phyloP scores from a whole-genome alignment of 2,329 filamentous ascomycete genomes.

The Pseudogymnoascus sp. region DNA sequence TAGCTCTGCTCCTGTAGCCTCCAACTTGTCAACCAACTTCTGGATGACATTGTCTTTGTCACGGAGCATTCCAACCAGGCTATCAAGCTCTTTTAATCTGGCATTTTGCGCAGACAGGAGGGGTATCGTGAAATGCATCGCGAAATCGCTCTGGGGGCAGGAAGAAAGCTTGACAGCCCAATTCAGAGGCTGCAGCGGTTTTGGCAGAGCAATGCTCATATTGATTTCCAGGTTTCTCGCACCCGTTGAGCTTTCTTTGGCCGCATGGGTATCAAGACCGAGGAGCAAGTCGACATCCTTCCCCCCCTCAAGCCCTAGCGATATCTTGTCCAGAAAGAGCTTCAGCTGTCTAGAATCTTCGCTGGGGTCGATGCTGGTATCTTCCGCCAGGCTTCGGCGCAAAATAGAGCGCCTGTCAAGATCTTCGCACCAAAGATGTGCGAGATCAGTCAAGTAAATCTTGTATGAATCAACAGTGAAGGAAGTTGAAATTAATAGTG shows the following conservation, averaged over 20 bases:
- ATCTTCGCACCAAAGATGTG: slow-evolving; percentile 63
- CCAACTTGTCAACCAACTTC: slow-evolving; percentile 45
- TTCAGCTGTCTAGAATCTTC: slow-evolving; percentile 59
- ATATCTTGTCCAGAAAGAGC: slow-evolving; percentile 58
- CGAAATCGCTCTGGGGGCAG: slow-evolving; percentile 30
- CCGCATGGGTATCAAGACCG: slow-evolving; percentile 29
- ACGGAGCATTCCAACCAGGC: slow-evolving; percentile 36
- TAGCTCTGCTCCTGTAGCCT: slow-evolving; percentile 42
- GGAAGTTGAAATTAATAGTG: slow-evolving; percentile 53
- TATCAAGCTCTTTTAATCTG: slow-evolving; percentile 34
- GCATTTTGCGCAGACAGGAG: slow-evolving; percentile 37
- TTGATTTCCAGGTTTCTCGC: slow-evolving; percentile 37
- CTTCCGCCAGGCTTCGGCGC: slow-evolving; percentile 50
- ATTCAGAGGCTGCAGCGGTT: slow-evolving; percentile 51
- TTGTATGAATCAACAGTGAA: slow-evolving; percentile 52
- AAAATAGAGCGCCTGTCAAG: slow-evolving; percentile 56
- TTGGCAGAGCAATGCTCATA: slow-evolving; percentile 52
- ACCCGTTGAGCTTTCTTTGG: slow-evolving; percentile 31
- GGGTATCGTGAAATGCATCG: slow-evolving; percentile 39
- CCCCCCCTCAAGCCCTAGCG: slow-evolving; percentile 37
- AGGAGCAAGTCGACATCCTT: slow-evolving; percentile 38
- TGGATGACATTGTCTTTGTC: slow-evolving; percentile 49
- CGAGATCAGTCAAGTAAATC: slow-evolving; percentile 62
- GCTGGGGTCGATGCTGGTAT: slow-evolving; percentile 66
- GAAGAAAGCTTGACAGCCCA: slow-evolving; percentile 55